phyloP scores from a whole-genome alignment of 148 eudicot genomes.

The Rhododendron mucronatum region DNA sequence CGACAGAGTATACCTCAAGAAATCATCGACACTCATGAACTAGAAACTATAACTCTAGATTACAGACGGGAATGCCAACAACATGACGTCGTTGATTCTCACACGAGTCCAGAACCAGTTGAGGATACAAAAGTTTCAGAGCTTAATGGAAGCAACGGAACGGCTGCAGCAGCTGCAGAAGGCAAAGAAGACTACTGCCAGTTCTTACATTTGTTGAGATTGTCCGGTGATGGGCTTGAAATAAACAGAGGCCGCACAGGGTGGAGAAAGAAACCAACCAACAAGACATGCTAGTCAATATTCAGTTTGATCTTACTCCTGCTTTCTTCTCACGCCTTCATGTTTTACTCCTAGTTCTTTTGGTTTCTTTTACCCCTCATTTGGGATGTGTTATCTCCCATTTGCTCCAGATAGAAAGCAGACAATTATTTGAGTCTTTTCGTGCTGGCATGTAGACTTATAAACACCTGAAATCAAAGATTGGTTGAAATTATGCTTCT shows the following conservation, averaged over 20 bases:
- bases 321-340: not conserved
- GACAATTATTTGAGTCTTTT: too few relatives aligned
- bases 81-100: constrained; percentile 74
- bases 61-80: constrained; percentile 90
- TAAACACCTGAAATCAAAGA: not conserved
- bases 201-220: constrained; percentile 77
- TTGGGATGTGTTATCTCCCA: too few relatives aligned
- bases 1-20: constrained; percentile 83
- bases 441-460: too few relatives aligned
- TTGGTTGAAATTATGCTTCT: not conserved
- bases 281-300: constrained; percentile 26
- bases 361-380: too few relatives aligned
- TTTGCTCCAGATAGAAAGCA: not conserved
- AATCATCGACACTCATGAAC: constrained; percentile 68
- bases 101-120: constrained; percentile 47
- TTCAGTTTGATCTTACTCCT: not conserved
- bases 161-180: constrained; percentile 25
- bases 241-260: constrained; percentile 76
- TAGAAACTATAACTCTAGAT: constrained; percentile 75
- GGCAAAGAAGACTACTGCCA: constrained; percentile 31
- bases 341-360: too few relatives aligned
- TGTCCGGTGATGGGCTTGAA: constrained; percentile 60
- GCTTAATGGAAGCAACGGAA: constrained; percentile 49
- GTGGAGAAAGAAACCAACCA: constrained; percentile 77
- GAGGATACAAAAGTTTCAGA: constrained; percentile 21